Evolutionary conservation across 129 eudicot genomes (phyloP).

Genomic region (Mikania micrantha): DNA sequence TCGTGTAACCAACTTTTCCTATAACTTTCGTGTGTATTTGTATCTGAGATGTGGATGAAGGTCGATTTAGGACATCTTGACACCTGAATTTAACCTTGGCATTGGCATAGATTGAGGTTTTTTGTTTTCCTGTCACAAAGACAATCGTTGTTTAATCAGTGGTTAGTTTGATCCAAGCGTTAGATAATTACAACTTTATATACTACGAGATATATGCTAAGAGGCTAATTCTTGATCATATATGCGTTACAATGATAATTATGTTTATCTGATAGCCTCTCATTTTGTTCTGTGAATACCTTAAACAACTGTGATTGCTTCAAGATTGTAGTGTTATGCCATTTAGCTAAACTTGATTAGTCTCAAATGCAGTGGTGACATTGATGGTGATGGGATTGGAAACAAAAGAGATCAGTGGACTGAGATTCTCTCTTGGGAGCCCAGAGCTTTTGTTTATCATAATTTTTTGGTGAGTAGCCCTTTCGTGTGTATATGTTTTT

Average conservation of each 20-base stretch:
- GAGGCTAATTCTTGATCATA: background rate
- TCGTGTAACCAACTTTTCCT: slow-evolving; percentile 30
- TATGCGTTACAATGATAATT: background rate
- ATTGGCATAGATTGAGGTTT: too few relatives aligned
- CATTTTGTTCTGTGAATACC: background rate
- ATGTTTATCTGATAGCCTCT: background rate
- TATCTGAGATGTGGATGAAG: background rate
- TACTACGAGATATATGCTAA: background rate
- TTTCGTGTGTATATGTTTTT: too few relatives aligned
- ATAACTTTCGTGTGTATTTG: background rate
- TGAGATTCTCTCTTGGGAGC: slow-evolving; percentile 95
- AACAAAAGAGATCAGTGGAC: slow-evolving; percentile 83
- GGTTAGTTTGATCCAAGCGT: background rate
- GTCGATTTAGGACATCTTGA: background rate
- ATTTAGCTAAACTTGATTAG: slow-evolving; percentile 14
- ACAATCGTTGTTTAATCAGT: too few relatives aligned
- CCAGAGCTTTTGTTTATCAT: slow-evolving; percentile 86
- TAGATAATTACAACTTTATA: background rate
- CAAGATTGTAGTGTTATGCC: background rate
- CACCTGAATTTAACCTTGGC: background rate
- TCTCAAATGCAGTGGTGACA: slow-evolving; percentile 33
- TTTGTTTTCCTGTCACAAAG: too few relatives aligned
- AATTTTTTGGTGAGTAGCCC: slow-evolving; percentile 69
- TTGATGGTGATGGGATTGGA: slow-evolving; percentile 43
- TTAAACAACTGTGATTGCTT: background rate